phyloP scores from a whole-genome alignment of 352 stramenopile species.

The Lagenidium sp. region DNA sequence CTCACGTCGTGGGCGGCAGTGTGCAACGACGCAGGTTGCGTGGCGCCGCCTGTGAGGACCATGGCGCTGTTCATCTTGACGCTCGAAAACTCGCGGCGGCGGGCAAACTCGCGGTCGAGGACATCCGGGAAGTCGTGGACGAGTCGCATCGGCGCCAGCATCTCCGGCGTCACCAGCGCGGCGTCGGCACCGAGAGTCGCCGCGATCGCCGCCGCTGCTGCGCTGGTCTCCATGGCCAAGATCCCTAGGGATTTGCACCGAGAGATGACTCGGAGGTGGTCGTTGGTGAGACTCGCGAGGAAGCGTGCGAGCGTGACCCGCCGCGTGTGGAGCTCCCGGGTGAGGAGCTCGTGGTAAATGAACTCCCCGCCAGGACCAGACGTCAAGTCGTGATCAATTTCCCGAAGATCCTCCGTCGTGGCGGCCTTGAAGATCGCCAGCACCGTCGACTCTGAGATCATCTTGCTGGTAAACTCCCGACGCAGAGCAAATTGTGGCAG shows the following conservation, averaged over 20 bases:
- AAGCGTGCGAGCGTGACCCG: constrained; percentile 42
- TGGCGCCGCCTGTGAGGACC: too few relatives aligned
- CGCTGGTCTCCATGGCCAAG: too few relatives aligned
- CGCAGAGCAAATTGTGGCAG: constrained; percentile 58
- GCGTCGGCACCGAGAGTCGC: not conserved
- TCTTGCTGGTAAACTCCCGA: constrained; percentile 61
- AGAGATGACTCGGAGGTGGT: constrained; percentile 32
- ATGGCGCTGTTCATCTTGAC: constrained; percentile 62
- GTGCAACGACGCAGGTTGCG: too few relatives aligned
- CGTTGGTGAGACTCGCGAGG: constrained; percentile 43
- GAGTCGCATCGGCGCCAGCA: constrained; percentile 22
- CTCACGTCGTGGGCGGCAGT: constrained; percentile 53
- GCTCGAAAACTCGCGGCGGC: constrained; percentile 51
- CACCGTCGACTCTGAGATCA: constrained; percentile 58
- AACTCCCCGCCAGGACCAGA: constrained; percentile 49
- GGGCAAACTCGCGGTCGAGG: constrained; percentile 47
- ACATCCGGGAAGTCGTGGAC: constrained; percentile 47
- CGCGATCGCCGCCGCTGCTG: constrained; percentile 1
- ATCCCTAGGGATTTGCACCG: too few relatives aligned
- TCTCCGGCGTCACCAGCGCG: constrained; percentile 18
- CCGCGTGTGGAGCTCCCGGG: constrained; percentile 54
- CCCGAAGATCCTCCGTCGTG: constrained; percentile 35
- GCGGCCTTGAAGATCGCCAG: constrained; percentile 50
- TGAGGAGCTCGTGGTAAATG: constrained; percentile 42
- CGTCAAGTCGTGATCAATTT: constrained; percentile 30